phyloP scores from a whole-genome alignment of 2,329 filamentous ascomycete genomes.

The Ophiostoma piceae region DNA sequence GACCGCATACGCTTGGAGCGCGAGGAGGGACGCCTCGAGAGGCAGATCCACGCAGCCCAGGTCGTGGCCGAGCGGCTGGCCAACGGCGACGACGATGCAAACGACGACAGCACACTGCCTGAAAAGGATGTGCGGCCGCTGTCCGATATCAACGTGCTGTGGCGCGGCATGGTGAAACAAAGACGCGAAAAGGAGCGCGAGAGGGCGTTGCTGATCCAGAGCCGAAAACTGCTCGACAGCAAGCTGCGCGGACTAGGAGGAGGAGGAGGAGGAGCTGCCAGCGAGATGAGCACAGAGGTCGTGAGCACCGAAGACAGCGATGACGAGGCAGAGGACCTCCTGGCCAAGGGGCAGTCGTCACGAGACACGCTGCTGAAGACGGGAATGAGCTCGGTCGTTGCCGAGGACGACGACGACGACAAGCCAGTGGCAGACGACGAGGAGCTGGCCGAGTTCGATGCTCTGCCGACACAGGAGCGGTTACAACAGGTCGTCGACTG shows the following conservation, averaged over 20 bases:
- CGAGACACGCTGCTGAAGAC: conserved; percentile 34
- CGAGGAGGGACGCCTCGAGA: conserved; percentile 63
- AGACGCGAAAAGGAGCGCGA: conserved; percentile 67
- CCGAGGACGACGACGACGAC: conserved; percentile 70
- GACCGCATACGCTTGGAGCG: conserved; percentile 65
- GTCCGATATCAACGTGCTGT: conserved; percentile 69
- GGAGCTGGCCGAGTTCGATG: conserved; percentile 76
- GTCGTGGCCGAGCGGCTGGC: conserved; percentile 75
- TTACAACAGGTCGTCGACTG: conserved; percentile 62
- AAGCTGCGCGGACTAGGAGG: conserved; percentile 37
- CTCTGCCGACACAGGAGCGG: conserved; percentile 59
- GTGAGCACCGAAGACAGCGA: conserved; percentile 42
- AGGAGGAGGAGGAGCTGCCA: conserved; percentile 42
- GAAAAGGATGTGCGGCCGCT: conserved; percentile 40
- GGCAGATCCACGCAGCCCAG: conserved; percentile 70
- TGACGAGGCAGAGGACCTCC: conserved; percentile 56
- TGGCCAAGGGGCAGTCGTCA: conserved; percentile 44
- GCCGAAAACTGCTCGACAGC: conserved; percentile 40
- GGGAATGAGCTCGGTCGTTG: conserved; percentile 48
- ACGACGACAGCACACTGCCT: conserved; percentile 24
- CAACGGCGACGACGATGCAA: conserved; percentile 32
- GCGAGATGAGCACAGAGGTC: conserved; percentile 58
- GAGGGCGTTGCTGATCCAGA: conserved; percentile 57
- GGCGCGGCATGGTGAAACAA: conserved; percentile 66
- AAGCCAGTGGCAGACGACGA: conserved; percentile 74